Evolutionary conservation across 805 yeast species (phyloP).

Genomic region (Priceomyces carsonii): DNA sequence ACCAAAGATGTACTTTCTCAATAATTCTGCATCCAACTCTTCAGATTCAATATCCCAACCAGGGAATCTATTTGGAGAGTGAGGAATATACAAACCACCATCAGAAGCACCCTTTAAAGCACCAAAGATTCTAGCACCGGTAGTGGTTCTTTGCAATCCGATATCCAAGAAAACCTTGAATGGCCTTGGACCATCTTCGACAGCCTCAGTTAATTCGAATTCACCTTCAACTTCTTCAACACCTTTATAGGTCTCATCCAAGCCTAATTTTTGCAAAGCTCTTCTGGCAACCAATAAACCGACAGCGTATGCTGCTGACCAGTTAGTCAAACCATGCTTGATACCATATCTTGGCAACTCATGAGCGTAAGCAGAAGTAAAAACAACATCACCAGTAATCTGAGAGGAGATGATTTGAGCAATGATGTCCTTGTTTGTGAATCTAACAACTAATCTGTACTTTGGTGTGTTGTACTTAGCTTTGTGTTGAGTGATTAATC

Average conservation of each 20-base stretch:
- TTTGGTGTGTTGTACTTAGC: slow-evolving; percentile 99
- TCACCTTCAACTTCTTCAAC: slow-evolving; percentile 99
- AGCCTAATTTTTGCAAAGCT: slow-evolving; percentile 94
- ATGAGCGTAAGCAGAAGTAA: slow-evolving; percentile 98
- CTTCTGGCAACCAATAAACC: slow-evolving; percentile 99
- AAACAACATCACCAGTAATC: slow-evolving; percentile 94
- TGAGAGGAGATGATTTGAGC: slow-evolving; percentile 96
- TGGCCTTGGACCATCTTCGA: slow-evolving; percentile 99
- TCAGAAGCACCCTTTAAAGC: slow-evolving; percentile 99
- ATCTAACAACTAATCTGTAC: slow-evolving; percentile 99
- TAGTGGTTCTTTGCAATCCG: slow-evolving; percentile 99
- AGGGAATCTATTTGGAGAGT: slow-evolving; percentile 99
- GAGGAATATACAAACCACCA: slow-evolving; percentile 99
- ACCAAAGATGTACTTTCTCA: slow-evolving; percentile 99
- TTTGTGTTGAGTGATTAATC: slow-evolving; percentile 99
- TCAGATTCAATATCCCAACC: slow-evolving; percentile 99
- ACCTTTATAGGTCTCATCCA: slow-evolving; percentile 97
- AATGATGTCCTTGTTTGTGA: slow-evolving; percentile 99
- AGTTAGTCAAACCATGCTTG: slow-evolving; percentile 98
- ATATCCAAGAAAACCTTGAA: slow-evolving; percentile 99
- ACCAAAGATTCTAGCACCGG: slow-evolving; percentile 99
- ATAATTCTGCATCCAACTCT: slow-evolving; percentile 95
- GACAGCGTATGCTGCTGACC: slow-evolving; percentile 99
- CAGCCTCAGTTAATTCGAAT: slow-evolving; percentile 97
- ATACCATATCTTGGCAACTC: slow-evolving; percentile 98